Evolutionary conservation across 2,329 filamentous ascomycete species (phyloP), one percentile per base, ranked within the genome.

Genomic region (Pyricularia grisea): DNA sequence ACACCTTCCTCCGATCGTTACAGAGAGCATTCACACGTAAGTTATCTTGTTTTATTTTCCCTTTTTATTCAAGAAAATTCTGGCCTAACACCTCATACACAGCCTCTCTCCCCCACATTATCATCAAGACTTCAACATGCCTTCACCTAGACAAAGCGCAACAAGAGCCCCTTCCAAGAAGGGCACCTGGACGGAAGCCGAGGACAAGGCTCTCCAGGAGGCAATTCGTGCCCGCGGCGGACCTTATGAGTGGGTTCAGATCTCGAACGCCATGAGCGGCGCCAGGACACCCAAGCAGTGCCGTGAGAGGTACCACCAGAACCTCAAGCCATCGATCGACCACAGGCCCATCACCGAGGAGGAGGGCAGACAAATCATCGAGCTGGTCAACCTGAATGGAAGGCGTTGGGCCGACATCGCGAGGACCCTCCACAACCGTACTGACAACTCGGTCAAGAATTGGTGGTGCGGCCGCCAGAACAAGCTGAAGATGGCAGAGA

Each of bases 381-480:
- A 85, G 70, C 85, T 95, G 77, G 94, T 97, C 20, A 79, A 81
- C 12, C 86, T 91, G 74, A 88, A 92, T 81, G 93, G 93, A 71
- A 94, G 93, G 82, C 88, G 91, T 69, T 97, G 94, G 94, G 94
- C 94, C 2, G 93, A 97, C 77, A 97, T 97, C 76, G 92, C 94
- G 64, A 87, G 94, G 73, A 85, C 88, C 65, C 85, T 97, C 25
- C 86, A 90, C 68, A 93, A 93, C 72, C 90, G 94, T 75, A 97
- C 93, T 78, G 94, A 97, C 82, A 97, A 97, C 76, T 91, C 92
- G 31, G 92, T 97, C 72, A 97, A 97, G 87, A 97, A 97, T 79
- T 97, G 93, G 93, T 97, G 92, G 92, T 97, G 97, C 77, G 93
- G 94, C 67, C 92, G 90, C 77, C 91, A 94, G 85, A 97, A 97